phyloP scores from a whole-genome alignment of 2,329 filamentous ascomycete species.

The Neobulgaria alba region DNA sequence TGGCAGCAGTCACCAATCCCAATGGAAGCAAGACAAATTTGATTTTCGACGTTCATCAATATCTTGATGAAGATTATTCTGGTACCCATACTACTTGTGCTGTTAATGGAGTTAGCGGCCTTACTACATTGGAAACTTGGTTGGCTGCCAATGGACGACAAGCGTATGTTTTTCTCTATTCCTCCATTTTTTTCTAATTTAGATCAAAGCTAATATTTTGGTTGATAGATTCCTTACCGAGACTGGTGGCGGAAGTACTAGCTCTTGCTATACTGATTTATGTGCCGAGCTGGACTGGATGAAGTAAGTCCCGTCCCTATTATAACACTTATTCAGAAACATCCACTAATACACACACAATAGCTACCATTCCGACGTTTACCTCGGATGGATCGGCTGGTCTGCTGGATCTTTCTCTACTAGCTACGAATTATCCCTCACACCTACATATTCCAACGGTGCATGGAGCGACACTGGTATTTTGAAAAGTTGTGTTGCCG shows the following conservation, averaged over 20 bases:
- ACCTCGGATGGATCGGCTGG: slow-evolving; percentile 33
- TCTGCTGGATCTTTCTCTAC: slow-evolving; percentile 28
- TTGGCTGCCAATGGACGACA: slow-evolving; percentile 5
- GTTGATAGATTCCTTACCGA: slow-evolving; percentile 27
- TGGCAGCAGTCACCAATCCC: slow-evolving; percentile 47
- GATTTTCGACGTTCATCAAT: slow-evolving; percentile 53
- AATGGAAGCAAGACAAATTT: slow-evolving; percentile 48
- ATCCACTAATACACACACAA: too few species aligned
- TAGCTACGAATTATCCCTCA: neutral
- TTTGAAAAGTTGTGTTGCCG: neutral
- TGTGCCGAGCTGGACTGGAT: slow-evolving; percentile 29
- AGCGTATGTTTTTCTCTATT: neutral
- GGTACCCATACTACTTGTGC: slow-evolving; percentile 44
- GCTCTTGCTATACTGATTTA: slow-evolving; percentile 28
- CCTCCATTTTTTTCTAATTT: neutral
- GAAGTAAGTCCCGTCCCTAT: slow-evolving; percentile 15
- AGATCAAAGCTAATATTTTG: neutral
- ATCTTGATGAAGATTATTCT: slow-evolving; percentile 48
- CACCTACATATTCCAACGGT: slow-evolving; percentile 1
- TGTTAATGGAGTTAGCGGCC: slow-evolving; percentile 42
- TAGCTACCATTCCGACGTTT: slow-evolving; percentile 30
- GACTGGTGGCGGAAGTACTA: slow-evolving; percentile 35
- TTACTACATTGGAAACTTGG: slow-evolving; percentile 35
- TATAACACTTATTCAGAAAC: neutral
- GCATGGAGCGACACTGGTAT: neutral